Evolutionary conservation across 2,329 filamentous ascomycete genomes (phyloP), one percentile per base, ranked within the genome.

Genomic region (Talaromyces sp.): DNA sequence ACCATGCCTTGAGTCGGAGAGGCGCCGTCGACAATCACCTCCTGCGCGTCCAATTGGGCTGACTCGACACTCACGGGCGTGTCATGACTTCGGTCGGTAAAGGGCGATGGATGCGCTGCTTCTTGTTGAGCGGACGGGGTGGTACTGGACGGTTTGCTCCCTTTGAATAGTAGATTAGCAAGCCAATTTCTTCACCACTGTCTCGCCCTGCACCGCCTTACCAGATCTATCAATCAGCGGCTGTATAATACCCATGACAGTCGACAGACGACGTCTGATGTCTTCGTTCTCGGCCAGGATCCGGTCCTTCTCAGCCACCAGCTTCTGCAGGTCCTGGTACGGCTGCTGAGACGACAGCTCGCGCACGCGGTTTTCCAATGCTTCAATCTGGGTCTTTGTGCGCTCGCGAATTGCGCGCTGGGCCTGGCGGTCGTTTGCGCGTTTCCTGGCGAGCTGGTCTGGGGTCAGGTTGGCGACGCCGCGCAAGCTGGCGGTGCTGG

Each of bases 391-490:
- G 61, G 86, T 84, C 76, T 88, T 91, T 29, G 90, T 94, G 59
- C 91, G 85, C 77, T 93, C 89, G 48, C 91, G 83, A 62, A 95
- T 94, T 43, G 90, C 90, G 54, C 91, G 84, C 73, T 96, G 91
- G 31, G 91, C 91, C 74, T 95, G 90, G 61, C 91, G 87, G 72
- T 95, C 91, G 83, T 96, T 96, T 69, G 91, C 90, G 65, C 92
- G 84, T 80, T 96, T 97, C 74, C 92, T 89, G 31, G 89, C 90
- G 61, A 96, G 84, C 76, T 96, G 92, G 63, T 92, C 89, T 6
- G 91, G 89, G 11, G 91, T 95, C 71, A 96, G 82, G 69, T 90
- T 93, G 64, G 91, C 91, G 59, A 96, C 92, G 64, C 90, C 92
- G 66, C 91, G 85, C 61, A 88, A 79, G 52, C 75, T 74, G 26